Evolutionary conservation across 2,329 filamentous ascomycete species (phyloP).

Genomic region (Fonsecaea multimorphosa): DNA sequence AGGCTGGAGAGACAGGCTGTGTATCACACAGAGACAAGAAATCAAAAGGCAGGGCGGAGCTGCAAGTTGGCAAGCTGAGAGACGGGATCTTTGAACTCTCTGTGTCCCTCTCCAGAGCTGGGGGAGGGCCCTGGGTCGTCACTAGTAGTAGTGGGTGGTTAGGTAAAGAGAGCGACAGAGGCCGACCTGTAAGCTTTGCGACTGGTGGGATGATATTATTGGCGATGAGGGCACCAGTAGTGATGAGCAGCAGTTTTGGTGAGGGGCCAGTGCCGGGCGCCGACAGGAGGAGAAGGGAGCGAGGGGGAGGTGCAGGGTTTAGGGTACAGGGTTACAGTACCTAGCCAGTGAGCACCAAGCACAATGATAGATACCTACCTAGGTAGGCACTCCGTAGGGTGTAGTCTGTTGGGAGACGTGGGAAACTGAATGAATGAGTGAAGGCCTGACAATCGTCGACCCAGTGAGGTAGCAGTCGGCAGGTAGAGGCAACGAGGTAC

Average conservation of each 20-base stretch:
- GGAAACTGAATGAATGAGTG: conserved; percentile 13
- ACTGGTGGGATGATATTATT: conserved; percentile 23
- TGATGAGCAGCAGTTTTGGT: conserved; percentile 1
- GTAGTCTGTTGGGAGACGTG: neutral
- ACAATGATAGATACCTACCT: too few relatives aligned
- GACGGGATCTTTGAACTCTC: conserved; percentile 19
- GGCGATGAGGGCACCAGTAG: conserved; percentile 25
- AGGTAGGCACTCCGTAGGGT: neutral
- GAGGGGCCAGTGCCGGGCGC: conserved; percentile 5
- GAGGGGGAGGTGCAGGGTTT: too few relatives aligned
- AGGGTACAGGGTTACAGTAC: conserved; percentile 15
- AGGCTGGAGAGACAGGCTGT: conserved; percentile 3
- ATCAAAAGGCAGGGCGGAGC: conserved; percentile 3
- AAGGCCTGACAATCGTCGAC: neutral
- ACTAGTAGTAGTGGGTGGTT: neutral
- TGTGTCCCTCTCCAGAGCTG: conserved; percentile 2
- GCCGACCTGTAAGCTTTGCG: conserved; percentile 6
- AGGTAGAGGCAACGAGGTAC: neutral
- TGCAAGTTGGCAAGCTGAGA: conserved; percentile 10
- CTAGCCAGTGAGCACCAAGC: neutral
- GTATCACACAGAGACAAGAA: conserved; percentile 6
- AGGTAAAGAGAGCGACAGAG: conserved; percentile 1
- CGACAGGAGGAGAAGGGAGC: neutral
- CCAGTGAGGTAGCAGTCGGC: too few relatives aligned
- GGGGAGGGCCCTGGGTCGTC: neutral